Evolutionary conservation across 768 basidiomycete genomes (phyloP), one percentile per base, ranked within the genome.

Genomic region (Auricularia heimuer): DNA sequence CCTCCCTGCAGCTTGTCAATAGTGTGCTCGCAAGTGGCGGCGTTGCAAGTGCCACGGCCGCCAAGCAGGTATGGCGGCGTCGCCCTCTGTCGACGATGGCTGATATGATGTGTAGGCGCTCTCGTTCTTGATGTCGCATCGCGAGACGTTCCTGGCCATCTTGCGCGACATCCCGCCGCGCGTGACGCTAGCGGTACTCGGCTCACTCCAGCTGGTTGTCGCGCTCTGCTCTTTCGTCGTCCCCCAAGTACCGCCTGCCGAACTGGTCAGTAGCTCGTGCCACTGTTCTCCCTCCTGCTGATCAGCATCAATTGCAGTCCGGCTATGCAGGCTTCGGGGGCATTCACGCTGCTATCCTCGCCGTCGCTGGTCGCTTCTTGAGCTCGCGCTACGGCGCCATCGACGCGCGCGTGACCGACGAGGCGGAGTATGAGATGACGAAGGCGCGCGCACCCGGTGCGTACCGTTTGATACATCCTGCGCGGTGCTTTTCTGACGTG

Each of bases 171-270:
- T 89, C 54, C 77, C 82, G 3, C 81, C 86, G 21, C 78, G 82
- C 47, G 78, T 87, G 16, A 83, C 87, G 1, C 71, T 89, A 14
- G 78, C 86, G 2, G 80, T 87, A 2, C 75, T 98, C 12, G 86
- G 92, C 69, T 92, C 96, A 73, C 82, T 89, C 16, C 85, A 91
- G 64, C 79, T 97, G 3, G 79, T 98, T 34, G 81, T 95, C 1
- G 83, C 85, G 11, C 77, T 97, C 4, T 84, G 90, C 69, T 78
- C 82, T 3, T 82, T 78, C 68, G 83, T 93, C 1, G 77, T 92
- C 10, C 85, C 90, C 0, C 77, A 85, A 2, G 84, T 94, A 3
- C 85, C 89, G 0, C 86, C 85, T 69, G 79, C 87, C 0, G 94
- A 96, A 69, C 73, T 96, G 73, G 94, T 92, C 67, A 71, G 88